Evolutionary conservation across 2,329 filamentous ascomycete species (phyloP).

Genomic region (Phaeosphaeria sp.): DNA sequence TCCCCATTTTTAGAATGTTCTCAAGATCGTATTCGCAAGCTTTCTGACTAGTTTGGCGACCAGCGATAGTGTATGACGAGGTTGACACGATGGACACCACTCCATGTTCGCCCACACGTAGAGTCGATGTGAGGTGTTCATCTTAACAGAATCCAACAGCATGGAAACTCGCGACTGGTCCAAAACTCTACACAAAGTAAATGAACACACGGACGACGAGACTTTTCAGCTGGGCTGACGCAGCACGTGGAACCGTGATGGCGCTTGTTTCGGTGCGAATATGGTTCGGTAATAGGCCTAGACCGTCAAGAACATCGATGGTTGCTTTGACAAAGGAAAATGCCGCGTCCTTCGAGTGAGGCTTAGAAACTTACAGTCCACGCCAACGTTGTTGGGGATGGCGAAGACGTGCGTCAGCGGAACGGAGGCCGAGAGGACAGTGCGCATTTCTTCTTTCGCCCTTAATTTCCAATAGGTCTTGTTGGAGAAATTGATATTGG

Average conservation of each 20-base stretch:
- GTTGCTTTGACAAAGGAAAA: neutral
- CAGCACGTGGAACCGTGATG: neutral
- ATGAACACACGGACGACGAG: neutral
- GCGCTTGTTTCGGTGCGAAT: neutral
- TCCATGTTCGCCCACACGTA: neutral
- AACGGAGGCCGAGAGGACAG: neutral
- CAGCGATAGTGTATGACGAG: neutral
- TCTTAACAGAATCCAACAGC: neutral
- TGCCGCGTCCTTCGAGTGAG: neutral
- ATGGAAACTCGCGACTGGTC: neutral
- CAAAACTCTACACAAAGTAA: neutral
- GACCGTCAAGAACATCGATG: neutral
- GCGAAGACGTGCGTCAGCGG: neutral
- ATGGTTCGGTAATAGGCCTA: neutral
- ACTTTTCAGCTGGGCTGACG: neutral
- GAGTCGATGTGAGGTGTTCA: neutral
- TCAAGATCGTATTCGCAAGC: neutral
- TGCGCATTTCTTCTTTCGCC: neutral
- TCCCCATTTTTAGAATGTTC: neutral
- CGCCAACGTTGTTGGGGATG: neutral
- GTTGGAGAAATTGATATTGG: too few species aligned
- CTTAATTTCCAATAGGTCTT: too few species aligned
- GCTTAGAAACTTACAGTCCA: neutral
- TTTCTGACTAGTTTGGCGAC: neutral
- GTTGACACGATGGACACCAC: neutral